Evolutionary conservation across 192 early-diverging fungal species (phyloP).

Genomic region (Coemansia sp.): DNA sequence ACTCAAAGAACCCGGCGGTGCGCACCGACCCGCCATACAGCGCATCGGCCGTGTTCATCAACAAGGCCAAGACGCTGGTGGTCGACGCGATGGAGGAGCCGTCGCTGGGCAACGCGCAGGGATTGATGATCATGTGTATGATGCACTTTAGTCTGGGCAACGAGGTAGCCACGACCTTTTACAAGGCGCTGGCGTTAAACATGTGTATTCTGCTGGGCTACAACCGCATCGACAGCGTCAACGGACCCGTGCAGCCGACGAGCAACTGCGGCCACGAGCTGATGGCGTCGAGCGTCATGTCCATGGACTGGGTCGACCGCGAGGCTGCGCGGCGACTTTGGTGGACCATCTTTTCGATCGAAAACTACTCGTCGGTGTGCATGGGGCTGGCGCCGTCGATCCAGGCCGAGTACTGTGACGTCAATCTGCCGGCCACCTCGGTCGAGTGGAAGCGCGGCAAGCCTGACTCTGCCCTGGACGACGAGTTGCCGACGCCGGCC

Average conservation of each 20-base stretch:
- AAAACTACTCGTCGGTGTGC: conserved; percentile 53
- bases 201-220: conserved; percentile 51
- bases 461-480: conserved; percentile 6
- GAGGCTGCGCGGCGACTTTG: conserved; percentile 52
- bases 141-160: conserved; percentile 49
- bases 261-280: conserved; percentile 26
- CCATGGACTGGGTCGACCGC: conserved; percentile 50
- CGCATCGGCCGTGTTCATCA: conserved; percentile 37
- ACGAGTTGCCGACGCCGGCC: neutral
- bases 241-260: conserved; percentile 30
- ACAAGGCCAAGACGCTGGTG: conserved; percentile 36
- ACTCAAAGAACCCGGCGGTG: conserved; percentile 43
- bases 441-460: conserved; percentile 38
- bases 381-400: conserved; percentile 51
- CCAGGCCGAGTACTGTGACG: conserved; percentile 52
- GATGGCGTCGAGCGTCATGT: conserved; percentile 18
- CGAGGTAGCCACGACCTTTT: conserved; percentile 38
- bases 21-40: conserved; percentile 46
- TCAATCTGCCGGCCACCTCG: conserved; percentile 39
- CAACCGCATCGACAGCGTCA: conserved; percentile 50
- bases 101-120: conserved; percentile 49
- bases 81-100: conserved; percentile 47
- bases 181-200: conserved; percentile 48
- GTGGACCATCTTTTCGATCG: conserved; percentile 51
- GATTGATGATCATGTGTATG: conserved; percentile 50